Percentiles rank a stretch among this genome's conserved stretches.
These are phyloP conservation scores for Fusarium virguliforme DNA, from an alignment of 2,329 filamentous ascomycete species.

Conservation along the genomic window DNA sequence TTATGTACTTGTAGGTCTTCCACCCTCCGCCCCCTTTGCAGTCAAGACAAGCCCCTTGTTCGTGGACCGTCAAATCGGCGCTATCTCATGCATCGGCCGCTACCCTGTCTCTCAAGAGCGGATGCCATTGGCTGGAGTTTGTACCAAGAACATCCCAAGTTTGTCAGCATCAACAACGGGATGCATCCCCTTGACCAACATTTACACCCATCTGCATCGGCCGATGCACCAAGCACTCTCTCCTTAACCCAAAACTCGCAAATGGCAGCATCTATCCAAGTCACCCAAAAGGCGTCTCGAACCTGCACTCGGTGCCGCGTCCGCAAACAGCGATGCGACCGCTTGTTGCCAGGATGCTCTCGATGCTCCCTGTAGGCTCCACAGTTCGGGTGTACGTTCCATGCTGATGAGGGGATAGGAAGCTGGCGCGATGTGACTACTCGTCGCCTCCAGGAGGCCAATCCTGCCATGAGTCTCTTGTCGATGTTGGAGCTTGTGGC, in stretches of 20 bases:
- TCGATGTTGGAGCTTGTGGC: background rate
- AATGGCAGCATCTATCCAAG: background rate
- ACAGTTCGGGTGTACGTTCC: background rate
- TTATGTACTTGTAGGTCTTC: background rate
- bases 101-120: background rate
- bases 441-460: background rate
- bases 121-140: background rate
- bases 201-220: background rate
- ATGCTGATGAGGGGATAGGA: background rate
- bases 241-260: background rate
- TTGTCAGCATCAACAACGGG: slow-evolving; percentile 8
- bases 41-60: background rate
- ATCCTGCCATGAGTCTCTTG: background rate
- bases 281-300: background rate
- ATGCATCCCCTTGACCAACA: background rate
- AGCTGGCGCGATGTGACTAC: slow-evolving; percentile 1
- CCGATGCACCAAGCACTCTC: slow-evolving; percentile 1
- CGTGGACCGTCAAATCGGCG: background rate
- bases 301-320: slow-evolving; percentile 7
- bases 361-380: background rate
- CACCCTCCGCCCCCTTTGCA: background rate
- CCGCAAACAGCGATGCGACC: slow-evolving; percentile 22
- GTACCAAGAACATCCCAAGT: background rate
- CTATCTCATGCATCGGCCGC: slow-evolving; percentile 17
- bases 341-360: background rate